Conservation (phyloP, 495 filamentous ascomycete genomes). For the Hamigera avellanea region DNA sequence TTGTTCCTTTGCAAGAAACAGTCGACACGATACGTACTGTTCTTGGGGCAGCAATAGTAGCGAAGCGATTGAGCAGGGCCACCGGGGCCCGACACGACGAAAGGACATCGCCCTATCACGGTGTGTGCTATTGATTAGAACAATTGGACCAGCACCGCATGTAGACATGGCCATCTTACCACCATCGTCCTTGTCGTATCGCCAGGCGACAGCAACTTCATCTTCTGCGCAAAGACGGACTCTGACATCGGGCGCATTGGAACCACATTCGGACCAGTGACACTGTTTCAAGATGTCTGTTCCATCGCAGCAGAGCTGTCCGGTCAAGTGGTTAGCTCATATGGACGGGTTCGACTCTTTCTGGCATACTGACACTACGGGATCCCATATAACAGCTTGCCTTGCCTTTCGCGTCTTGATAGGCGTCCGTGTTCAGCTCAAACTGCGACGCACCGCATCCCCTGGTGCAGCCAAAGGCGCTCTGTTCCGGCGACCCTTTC, state of each 20-base stretch:
- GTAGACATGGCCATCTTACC: too few relatives aligned
- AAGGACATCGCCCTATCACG: too few relatives aligned
- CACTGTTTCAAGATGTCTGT: slow-evolving; percentile 12
- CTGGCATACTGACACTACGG: slow-evolving; percentile 5
- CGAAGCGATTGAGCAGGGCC: too few relatives aligned
- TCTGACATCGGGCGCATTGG: not conserved
- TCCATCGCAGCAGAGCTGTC: slow-evolving; percentile 15
- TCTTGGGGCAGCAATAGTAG: too few relatives aligned
- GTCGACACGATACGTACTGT: too few relatives aligned
- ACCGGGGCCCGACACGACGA: too few relatives aligned
- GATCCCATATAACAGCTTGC: slow-evolving; percentile 10
- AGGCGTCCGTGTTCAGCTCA: slow-evolving; percentile 14
- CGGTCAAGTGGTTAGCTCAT: too few relatives aligned
- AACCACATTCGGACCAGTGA: slow-evolving; percentile 15
- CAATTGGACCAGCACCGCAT: too few relatives aligned
- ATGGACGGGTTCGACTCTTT: too few relatives aligned
- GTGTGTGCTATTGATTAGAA: too few relatives aligned
- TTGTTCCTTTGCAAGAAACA: too few relatives aligned
- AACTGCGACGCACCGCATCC: slow-evolving; percentile 13
- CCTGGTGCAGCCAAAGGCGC: slow-evolving; percentile 13
- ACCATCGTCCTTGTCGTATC: slow-evolving; percentile 4
- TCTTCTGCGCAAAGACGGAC: too few relatives aligned
- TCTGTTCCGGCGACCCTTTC: slow-evolving; percentile 13
- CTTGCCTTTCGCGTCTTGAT: slow-evolving; percentile 11
- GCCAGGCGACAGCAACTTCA: slow-evolving; percentile 1